A percentile compares a stretch with the other conserved stretches of the same genome.
Conservation (phyloP, 2,329 filamentous ascomycete species). For the Aspergillus pseudotamarii region DNA sequence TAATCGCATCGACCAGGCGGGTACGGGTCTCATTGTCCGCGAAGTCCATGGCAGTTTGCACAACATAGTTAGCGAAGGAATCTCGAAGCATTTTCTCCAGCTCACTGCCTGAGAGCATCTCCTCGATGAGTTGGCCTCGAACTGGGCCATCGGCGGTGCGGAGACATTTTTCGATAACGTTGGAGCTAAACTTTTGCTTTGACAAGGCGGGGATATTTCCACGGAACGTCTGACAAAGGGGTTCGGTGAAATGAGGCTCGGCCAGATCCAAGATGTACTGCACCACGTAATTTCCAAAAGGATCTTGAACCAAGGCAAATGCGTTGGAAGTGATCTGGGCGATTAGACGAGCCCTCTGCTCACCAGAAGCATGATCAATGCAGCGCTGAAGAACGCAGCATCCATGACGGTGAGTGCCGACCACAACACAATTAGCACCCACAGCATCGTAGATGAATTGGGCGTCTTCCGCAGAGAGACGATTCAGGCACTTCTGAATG, state of each 20-base stretch:
- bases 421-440: constrained; percentile 79
- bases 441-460: constrained; percentile 98
- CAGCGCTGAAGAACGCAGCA: constrained; percentile 98
- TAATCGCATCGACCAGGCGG: constrained; percentile 79
- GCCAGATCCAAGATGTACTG: constrained; percentile 98
- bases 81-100: constrained; percentile 89
- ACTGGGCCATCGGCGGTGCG: constrained; percentile 76
- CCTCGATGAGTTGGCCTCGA: constrained; percentile 80
- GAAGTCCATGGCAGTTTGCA: constrained; percentile 92
- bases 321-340: constrained; percentile 84
- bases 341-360: constrained; percentile 86
- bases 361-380: constrained; percentile 91
- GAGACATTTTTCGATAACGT: constrained; percentile 95
- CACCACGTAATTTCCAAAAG: constrained; percentile 97
- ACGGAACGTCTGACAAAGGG: constrained; percentile 78
- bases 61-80: constrained; percentile 95
- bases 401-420: constrained; percentile 95
- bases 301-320: constrained; percentile 89
- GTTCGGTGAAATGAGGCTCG: constrained; percentile 84
- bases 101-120: constrained; percentile 73
- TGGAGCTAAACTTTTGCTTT: constrained; percentile 98
- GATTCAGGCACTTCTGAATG: constrained; percentile 98
- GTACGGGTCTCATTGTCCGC: constrained; percentile 72
- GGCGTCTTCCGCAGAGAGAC: constrained; percentile 78
- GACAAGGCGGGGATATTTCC: constrained; percentile 73